These are phyloP conservation scores for Globisporangium barbulae DNA, from an alignment of 352 stramenopile species.

Conservation along the genomic window DNA sequence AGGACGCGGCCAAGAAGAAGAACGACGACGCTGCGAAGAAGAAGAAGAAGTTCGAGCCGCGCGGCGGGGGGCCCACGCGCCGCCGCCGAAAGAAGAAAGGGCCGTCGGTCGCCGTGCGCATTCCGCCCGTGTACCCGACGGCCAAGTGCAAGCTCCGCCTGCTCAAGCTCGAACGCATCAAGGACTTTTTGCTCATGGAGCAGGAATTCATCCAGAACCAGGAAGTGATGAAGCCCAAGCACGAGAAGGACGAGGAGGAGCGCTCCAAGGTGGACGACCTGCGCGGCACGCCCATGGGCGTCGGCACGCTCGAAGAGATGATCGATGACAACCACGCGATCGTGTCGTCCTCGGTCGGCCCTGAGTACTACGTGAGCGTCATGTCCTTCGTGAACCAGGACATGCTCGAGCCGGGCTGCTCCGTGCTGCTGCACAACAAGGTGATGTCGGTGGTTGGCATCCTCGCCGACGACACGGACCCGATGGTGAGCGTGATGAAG, in stretches of 20 bases:
- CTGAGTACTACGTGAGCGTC: conserved; percentile 99
- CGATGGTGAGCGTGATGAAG: conserved; percentile 99
- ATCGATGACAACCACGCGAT: conserved; percentile 99
- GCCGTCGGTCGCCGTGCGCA: conserved; percentile 82
- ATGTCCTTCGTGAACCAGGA: conserved; percentile 99
- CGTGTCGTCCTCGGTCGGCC: conserved; percentile 96
- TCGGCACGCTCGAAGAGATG: conserved; percentile 99
- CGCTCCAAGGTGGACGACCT: conserved; percentile 99
- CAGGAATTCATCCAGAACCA: conserved; percentile 99
- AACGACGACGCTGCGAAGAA: conserved; percentile 89
- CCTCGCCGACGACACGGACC: conserved; percentile 98
- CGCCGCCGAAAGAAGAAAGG: conserved; percentile 93
- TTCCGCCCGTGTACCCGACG: conserved; percentile 93
- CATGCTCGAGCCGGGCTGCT: conserved; percentile 98
- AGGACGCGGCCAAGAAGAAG: conserved; percentile 88
- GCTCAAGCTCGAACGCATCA: conserved; percentile 99
- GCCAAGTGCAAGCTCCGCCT: conserved; percentile 99
- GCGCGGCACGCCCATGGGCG: conserved; percentile 96
- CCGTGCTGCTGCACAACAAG: conserved; percentile 99
- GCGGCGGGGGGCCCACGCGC: conserved; percentile 80
- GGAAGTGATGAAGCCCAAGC: conserved; percentile 99
- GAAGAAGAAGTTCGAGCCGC: conserved; percentile 94
- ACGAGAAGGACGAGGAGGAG: conserved; percentile 99
- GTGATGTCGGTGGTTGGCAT: conserved; percentile 99
- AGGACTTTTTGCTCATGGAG: conserved; percentile 99